These are phyloP conservation scores for Fusarium sp. DNA, from an alignment of 2,329 filamentous ascomycete genomes.

Conservation along the genomic window DNA sequence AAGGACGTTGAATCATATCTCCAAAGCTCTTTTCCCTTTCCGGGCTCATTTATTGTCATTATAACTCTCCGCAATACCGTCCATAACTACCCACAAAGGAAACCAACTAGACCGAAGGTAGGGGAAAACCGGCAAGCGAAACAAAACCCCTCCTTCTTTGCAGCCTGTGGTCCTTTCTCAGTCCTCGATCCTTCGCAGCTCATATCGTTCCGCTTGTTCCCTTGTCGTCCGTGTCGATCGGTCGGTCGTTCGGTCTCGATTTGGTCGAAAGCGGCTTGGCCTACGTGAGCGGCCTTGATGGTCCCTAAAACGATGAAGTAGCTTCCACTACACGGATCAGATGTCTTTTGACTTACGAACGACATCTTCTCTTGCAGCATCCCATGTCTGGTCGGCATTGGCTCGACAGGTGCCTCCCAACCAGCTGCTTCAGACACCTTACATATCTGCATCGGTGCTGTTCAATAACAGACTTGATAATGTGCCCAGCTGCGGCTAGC, in stretches of 20 bases:
- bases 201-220: background rate
- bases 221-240: background rate
- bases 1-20: background rate
- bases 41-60: background rate
- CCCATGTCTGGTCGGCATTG: no score
- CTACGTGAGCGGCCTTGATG: background rate
- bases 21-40: rapidly evolving
- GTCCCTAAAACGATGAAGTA: background rate
- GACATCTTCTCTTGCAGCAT: background rate
- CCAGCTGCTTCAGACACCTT: background rate
- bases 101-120: background rate
- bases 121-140: background rate
- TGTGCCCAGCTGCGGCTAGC: background rate
- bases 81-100: background rate
- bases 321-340: background rate
- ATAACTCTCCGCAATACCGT: background rate
- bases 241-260: background rate
- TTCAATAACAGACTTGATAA: background rate
- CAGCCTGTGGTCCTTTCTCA: background rate
- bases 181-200: background rate
- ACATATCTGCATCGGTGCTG: background rate
- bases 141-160: background rate
- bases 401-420: background rate
- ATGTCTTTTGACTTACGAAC: background rate
- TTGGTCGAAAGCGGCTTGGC: background rate